phyloP scores from a whole-genome alignment of 495 filamentous ascomycete genomes.

The Cryomyces minteri region DNA sequence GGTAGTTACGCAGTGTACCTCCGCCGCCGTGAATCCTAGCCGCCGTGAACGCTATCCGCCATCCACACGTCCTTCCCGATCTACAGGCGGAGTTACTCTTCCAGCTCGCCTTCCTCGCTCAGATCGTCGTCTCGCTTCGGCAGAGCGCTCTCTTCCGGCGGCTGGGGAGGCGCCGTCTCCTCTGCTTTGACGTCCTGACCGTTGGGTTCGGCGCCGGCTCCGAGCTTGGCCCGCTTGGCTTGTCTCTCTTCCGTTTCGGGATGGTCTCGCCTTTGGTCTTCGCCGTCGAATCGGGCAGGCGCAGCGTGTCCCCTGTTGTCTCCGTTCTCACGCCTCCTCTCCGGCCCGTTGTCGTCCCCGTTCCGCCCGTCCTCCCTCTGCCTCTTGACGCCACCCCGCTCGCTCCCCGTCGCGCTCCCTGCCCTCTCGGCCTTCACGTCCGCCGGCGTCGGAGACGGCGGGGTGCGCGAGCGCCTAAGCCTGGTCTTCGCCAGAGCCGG shows the following conservation, averaged over 20 bases:
- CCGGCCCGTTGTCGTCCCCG: neutral
- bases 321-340: constrained; percentile 3
- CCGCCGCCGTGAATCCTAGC: too few species aligned
- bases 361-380: neutral
- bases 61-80: too few species aligned
- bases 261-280: neutral
- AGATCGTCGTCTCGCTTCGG: constrained; percentile 3
- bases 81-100: constrained; percentile 4
- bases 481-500: constrained; percentile 5
- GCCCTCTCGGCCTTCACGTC: too few species aligned
- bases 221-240: neutral
- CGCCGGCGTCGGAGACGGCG: neutral
- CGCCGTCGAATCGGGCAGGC: neutral
- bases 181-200: neutral
- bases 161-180: too few species aligned
- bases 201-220: neutral
- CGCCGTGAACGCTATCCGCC: too few species aligned
- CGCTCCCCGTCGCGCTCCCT: neutral
- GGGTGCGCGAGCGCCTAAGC: constrained; percentile 4
- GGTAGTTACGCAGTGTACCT: too few species aligned
- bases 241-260: neutral
- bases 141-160: neutral
- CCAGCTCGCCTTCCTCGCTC: constrained; percentile 15
- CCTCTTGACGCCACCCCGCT: neutral
- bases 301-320: constrained; percentile 1